Evolutionary conservation across 306 rosid genomes (phyloP), one percentile per base, ranked within the genome.

Genomic region (Malus domestica): DNA sequence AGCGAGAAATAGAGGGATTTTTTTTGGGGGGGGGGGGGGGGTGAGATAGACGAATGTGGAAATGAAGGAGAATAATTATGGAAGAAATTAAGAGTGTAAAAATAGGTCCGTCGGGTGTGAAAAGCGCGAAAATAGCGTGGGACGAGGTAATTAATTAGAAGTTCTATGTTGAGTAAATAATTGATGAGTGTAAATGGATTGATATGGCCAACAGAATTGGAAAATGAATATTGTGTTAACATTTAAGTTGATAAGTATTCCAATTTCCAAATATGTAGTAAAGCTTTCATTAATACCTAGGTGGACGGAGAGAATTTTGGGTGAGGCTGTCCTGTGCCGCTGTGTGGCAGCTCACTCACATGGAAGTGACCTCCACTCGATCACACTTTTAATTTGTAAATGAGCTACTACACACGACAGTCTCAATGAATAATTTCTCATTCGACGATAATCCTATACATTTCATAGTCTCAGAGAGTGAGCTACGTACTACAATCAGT

Each of bases 151-250:
- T 74, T 59, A 67, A 29, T 52, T 73, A 73, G 42, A 30, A 51
- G 19, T 25, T 51, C 84, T 76, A 75, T 63, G 73, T 70, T 70
- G 52, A 29, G 80, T 25, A 80, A 73, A 61, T 51, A 33, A 57
- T 9, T 32, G 20, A 64, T 59, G 67, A 57, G 35, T 64, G 55
- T 45, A 30, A 70, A 71, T 52, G 75, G n/a, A 32, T 54, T 16
- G 38, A 59, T 23, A 57, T 20, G 22, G 23, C 23, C 0, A 57
- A 29, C 13, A n/a, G 62, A 57, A 57, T n/a, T 8, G 62, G 29
- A 20, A 57, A 57, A 57, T 57, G 62, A 9, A 10, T 7, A 57
- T 57, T 25, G 62, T 57, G 62, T 57, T 22, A 27, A 57, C 8
- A 4, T 18, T 6, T 49, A 8, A 49, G 55, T 49, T 15, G 20